phyloP scores from a whole-genome alignment of 441 rosid species.

The Erodium chrysanthum region DNA sequence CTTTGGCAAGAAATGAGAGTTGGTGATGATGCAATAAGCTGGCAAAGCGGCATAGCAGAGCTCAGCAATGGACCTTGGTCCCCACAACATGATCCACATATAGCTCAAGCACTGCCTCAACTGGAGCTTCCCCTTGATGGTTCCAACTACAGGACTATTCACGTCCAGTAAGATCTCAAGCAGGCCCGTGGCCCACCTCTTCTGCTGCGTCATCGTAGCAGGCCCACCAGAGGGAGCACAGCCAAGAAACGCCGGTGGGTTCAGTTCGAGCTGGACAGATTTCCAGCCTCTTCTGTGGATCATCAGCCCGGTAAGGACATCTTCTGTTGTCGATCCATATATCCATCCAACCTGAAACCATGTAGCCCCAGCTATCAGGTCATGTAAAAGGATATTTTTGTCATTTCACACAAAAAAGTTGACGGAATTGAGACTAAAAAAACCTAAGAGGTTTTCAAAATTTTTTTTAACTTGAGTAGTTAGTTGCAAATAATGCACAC shows the following conservation, averaged over 20 bases:
- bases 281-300: constrained; percentile 62
- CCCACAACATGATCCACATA: constrained; percentile 24
- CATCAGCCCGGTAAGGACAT: constrained; percentile 31
- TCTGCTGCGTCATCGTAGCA: constrained; percentile 32
- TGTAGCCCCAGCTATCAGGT: too few relatives aligned
- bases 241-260: constrained; percentile 36
- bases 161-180: constrained; percentile 29
- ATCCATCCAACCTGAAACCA: constrained; percentile 35
- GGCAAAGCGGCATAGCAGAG: constrained; percentile 33
- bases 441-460: too few relatives aligned
- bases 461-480: too few relatives aligned
- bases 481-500: too few relatives aligned
- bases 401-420: too few relatives aligned
- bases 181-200: constrained; percentile 45
- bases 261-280: constrained; percentile 13
- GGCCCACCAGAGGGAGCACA: constrained; percentile 32
- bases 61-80: constrained; percentile 32
- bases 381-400: too few relatives aligned
- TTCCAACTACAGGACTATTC: constrained; percentile 21
- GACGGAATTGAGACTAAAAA: too few relatives aligned
- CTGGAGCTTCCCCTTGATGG: constrained; percentile 21
- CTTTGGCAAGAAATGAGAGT: constrained; percentile 36
- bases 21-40: constrained; percentile 37
- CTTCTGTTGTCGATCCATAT: constrained; percentile 43
- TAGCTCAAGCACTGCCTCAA: constrained; percentile 31